A percentile compares a stretch with the other conserved stretches of the same genome.
These are phyloP conservation scores for Dactylellina leptospora DNA, from an alignment of 2,329 filamentous ascomycete species.

Conservation along the genomic window DNA sequence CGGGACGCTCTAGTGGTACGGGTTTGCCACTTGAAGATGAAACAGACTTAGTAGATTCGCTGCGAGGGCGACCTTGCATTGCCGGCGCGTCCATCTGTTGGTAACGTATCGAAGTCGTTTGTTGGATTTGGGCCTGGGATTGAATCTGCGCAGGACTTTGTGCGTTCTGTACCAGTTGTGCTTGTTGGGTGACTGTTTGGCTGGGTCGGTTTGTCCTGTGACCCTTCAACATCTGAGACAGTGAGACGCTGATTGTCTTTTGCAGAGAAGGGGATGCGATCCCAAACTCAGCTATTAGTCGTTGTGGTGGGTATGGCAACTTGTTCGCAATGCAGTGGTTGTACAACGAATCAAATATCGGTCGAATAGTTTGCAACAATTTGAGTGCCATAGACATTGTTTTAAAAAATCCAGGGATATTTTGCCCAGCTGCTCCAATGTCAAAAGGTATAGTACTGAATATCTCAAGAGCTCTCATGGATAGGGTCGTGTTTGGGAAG, in stretches of 20 bases:
- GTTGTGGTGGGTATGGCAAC: constrained; percentile 10
- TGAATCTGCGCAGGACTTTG: background rate
- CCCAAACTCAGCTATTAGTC: constrained; percentile 14
- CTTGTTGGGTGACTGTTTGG: background rate
- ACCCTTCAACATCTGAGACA: constrained; percentile 38
- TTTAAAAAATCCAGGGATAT: constrained; percentile 24
- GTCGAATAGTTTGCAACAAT: constrained; percentile 30
- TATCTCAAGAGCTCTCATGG: constrained; percentile 15
- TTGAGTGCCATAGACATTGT: constrained; percentile 19
- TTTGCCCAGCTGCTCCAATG: background rate
- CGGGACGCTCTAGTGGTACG: constrained; percentile 12
- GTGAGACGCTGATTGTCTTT: constrained; percentile 28
- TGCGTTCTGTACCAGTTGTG: background rate
- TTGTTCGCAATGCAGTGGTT: constrained; percentile 24
- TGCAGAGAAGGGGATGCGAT: constrained; percentile 39
- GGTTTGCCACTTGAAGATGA: background rate
- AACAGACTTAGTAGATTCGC: background rate
- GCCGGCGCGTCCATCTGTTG: constrained; percentile 9
- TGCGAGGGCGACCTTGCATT: background rate
- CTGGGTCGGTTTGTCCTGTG: constrained; percentile 15
- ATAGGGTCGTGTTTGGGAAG: constrained; percentile 30
- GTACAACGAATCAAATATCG: constrained; percentile 35
- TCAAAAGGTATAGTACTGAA: constrained; percentile 28
- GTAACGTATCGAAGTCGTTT: constrained; percentile 1
- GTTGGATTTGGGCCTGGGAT: background rate